phyloP scores from a whole-genome alignment of 2,329 filamentous ascomycete genomes.

The Orbilia javanica region DNA sequence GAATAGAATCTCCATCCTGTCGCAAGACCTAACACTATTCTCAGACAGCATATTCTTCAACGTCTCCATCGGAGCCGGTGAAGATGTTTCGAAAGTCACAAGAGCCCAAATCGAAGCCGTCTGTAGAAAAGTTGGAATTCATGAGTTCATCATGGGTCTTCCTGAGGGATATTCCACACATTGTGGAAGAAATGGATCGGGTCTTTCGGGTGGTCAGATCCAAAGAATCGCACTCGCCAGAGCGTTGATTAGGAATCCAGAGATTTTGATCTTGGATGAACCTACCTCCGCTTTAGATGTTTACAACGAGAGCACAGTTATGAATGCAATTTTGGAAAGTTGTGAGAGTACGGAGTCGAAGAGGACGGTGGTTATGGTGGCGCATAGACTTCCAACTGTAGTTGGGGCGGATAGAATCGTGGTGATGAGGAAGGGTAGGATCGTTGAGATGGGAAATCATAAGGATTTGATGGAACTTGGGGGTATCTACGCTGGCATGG shows the following conservation, averaged over 20 bases:
- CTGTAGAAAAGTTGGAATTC: conserved; percentile 84
- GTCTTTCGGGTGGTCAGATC: conserved; percentile 83
- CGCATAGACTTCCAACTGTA: conserved; percentile 72
- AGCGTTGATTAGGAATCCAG: conserved; percentile 75
- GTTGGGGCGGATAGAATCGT: conserved; percentile 72
- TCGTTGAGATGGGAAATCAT: conserved; percentile 70
- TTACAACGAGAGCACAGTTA: conserved; percentile 92
- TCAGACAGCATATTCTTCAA: conserved; percentile 72
- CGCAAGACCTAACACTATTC: conserved; percentile 73
- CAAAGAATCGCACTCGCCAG: conserved; percentile 82
- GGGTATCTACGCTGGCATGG: conserved; percentile 70
- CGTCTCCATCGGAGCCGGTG: conserved; percentile 69
- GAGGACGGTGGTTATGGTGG: conserved; percentile 72
- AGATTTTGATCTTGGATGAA: conserved; percentile 79
- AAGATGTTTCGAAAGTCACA: conserved; percentile 22
- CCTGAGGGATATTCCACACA: conserved; percentile 93
- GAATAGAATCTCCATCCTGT: conserved; percentile 71
- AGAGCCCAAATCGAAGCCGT: conserved; percentile 57
- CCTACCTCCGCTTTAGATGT: conserved; percentile 80
- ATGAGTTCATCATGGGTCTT: conserved; percentile 85
- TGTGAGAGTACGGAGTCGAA: conserved; percentile 84
- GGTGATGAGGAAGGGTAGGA: conserved; percentile 70
- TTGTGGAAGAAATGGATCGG: conserved; percentile 82
- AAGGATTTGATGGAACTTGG: conserved; percentile 69
- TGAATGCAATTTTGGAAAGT: conserved; percentile 63